Base-by-base conservation (phyloP, 2,329 filamentous ascomycete species). In the Colletotrichum plurivorum region DNA sequence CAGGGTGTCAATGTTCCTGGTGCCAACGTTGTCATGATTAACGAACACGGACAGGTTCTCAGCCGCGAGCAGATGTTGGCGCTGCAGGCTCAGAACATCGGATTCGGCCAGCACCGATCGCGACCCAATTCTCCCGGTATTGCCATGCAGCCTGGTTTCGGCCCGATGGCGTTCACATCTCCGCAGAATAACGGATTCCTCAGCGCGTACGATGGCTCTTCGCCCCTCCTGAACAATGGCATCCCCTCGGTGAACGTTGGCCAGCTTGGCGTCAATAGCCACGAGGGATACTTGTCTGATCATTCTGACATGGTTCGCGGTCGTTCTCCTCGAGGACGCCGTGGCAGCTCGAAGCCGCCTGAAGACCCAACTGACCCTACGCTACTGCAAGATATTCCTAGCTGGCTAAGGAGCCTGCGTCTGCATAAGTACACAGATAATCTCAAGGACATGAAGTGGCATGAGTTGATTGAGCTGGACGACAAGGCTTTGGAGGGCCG, bases 351-450 rank as follows among this genome's bases (percentile, higher is more conserved):
- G 51, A 99, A 98, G 87, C 96, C 96, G 36, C 96, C 96, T 54
- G 96, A 99, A 85, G 96, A 99, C 77, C 96, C 96, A 4, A 98
- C 95, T 20, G 96, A 99, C 80, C 92, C 93, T 16, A 90, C 88
- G 49, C 88, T 99, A 69, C 87, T 99, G 74, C 93, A 97, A 82
- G 96, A 99, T 77, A 98, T 99, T 74, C 95, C 96, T 63, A 93
- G 91, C 79, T 99, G 96, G 96, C 88, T 99, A 76, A 91, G 96
- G 78, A 98, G 94, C 80, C 87, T 98, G 78, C 91, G 96, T 70
- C 87, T 99, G 76, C 96, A 99, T 87, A 99, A 99, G 85, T 99
- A 99, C 82, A 99, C 96, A 10, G 96, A 99, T 74, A 97, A 98
- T 75, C 84, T 99, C 72, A 99, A 98, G 83, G 95, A 98, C 77